These are phyloP conservation scores for Dactylis glomerata DNA, from an alignment of 176 grass and related monocot genomes.

Conservation along the genomic window DNA sequence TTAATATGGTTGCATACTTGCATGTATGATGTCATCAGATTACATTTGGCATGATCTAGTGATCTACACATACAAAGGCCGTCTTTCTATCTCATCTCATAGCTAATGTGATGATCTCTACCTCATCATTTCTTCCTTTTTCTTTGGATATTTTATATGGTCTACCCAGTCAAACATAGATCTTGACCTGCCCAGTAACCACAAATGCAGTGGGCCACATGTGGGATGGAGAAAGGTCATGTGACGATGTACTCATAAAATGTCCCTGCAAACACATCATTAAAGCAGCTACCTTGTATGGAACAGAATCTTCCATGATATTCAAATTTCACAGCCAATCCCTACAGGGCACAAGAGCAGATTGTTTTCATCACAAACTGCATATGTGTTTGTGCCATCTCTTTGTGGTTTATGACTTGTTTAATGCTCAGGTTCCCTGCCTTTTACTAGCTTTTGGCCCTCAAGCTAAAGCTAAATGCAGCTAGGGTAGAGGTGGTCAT, in stretches of 20 bases:
- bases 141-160: conserved; percentile 4
- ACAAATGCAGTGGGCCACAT: conserved; percentile 73
- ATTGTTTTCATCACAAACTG: conserved; percentile 17
- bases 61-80: not conserved
- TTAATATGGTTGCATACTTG: conserved; percentile 19
- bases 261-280: conserved; percentile 56
- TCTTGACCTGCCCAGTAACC: conserved; percentile 54
- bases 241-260: conserved; percentile 63
- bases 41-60: conserved; percentile 19
- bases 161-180: conserved; percentile 78
- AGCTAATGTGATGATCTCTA: conserved; percentile 22
- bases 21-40: conserved; percentile 18
- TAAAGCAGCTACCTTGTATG: conserved; percentile 51
- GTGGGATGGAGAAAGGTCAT: conserved; percentile 76
- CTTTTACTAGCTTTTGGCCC: not conserved
- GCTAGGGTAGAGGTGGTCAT: not conserved
- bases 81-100: not conserved
- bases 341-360: not conserved
- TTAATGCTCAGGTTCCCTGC: conserved; percentile 2
- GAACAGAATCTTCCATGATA: conserved; percentile 89
- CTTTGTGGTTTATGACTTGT: conserved; percentile 11
- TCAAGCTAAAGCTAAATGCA: conserved; percentile 12
- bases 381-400: conserved; percentile 20
- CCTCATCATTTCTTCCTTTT: conserved; percentile 27
- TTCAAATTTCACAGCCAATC: conserved; percentile 59